These are phyloP conservation scores for Colletotrichum sp. DNA, from an alignment of 2,329 filamentous ascomycete species.

Conservation along the genomic window DNA sequence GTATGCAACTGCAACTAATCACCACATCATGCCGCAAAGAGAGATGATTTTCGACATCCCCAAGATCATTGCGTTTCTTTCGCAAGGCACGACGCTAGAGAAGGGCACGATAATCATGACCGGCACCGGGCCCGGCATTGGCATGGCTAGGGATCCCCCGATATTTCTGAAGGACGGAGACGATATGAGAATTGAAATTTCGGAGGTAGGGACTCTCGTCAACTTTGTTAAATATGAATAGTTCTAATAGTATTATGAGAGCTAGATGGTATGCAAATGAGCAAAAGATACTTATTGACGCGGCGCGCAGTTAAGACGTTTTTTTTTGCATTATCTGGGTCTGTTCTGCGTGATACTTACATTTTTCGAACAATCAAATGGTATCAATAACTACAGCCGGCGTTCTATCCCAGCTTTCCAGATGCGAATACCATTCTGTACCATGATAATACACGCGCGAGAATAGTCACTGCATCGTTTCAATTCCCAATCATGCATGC, in stretches of 20 bases:
- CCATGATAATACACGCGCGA: too few species aligned
- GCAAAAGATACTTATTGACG: neutral
- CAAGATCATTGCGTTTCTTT: neutral
- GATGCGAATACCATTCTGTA: neutral
- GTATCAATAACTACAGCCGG: too few species aligned
- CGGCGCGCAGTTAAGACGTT: neutral
- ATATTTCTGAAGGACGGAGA: neutral
- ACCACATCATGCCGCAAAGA: neutral
- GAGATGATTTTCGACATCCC: neutral
- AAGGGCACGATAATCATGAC: neutral
- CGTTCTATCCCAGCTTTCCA: neutral
- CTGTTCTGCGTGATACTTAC: neutral
- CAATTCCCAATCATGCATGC: too few species aligned
- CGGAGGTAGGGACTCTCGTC: neutral
- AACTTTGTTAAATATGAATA: neutral
- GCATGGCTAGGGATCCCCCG: neutral
- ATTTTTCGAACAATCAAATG: too few species aligned
- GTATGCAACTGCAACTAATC: neutral
- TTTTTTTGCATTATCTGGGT: neutral
- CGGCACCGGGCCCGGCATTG: neutral
- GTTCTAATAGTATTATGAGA: neutral
- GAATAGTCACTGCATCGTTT: too few species aligned
- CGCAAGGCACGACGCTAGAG: neutral
- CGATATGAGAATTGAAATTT: neutral
- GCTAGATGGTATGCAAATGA: neutral